Evolutionary conservation across 2,329 filamentous ascomycete species (phyloP).

Genomic region (Cladosporium sp.): DNA sequence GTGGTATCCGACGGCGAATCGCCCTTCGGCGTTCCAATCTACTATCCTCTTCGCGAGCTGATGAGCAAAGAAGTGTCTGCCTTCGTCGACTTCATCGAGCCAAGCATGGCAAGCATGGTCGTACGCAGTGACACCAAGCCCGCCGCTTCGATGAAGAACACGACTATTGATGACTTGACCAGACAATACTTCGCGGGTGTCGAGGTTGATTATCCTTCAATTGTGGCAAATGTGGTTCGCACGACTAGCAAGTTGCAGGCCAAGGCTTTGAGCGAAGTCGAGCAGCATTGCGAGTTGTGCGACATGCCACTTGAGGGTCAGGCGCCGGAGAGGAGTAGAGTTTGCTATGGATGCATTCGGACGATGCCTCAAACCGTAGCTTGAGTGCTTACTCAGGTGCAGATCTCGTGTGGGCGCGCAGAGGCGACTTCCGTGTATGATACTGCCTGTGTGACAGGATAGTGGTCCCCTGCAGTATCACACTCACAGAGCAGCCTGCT

Average conservation of each 20-base stretch:
- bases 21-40: slow-evolving; percentile 51
- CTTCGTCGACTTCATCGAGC: slow-evolving; percentile 49
- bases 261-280: slow-evolving; percentile 29
- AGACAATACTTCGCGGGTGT: slow-evolving; percentile 81
- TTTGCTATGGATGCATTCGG: slow-evolving; percentile 68
- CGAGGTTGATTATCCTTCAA: slow-evolving; percentile 79
- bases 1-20: slow-evolving; percentile 71
- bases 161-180: slow-evolving; percentile 91
- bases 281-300: slow-evolving; percentile 60
- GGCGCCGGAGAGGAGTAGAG: slow-evolving; percentile 29
- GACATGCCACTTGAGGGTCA: slow-evolving; percentile 54
- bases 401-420: too few relatives aligned
- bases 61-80: slow-evolving; percentile 73
- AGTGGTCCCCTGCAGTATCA: too few relatives aligned
- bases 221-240: slow-evolving; percentile 91
- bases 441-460: too few relatives aligned
- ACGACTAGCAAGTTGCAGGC: slow-evolving; percentile 77
- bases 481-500: too few relatives aligned
- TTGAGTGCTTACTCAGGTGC: background rate
- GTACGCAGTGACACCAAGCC: background rate
- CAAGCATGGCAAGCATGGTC: background rate
- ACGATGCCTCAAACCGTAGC: slow-evolving; percentile 10
- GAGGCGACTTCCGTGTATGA: too few relatives aligned
- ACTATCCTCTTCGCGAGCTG: slow-evolving; percentile 80
- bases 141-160: slow-evolving; percentile 49